Base-by-base conservation (phyloP, 768 basidiomycete genomes). In the Pleurotus sapidus region DNA sequence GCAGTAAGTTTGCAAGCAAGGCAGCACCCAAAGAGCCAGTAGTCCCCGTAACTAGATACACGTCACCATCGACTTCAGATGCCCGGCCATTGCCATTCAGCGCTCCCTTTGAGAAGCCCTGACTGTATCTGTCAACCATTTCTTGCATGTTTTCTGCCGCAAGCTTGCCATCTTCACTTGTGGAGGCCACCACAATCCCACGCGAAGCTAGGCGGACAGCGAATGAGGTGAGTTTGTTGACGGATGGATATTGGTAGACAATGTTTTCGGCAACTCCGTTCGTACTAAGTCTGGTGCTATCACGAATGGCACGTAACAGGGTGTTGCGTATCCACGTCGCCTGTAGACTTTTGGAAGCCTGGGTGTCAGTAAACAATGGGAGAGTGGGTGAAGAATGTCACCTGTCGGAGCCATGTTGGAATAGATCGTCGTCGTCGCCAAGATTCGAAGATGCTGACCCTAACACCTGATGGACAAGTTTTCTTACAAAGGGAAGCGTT, bases 401-500 rank as follows among this genome's bases (percentile, higher is more conserved):
- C 71, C 72, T 73, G 59, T 75, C 74, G 57, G 72, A 70, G 3
- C 76, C 74, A 48, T 69, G 60, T 37, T 66, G 64, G 59, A 75
- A 76, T 23, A 78, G 37, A 54, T 75, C 73, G n/a, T 65, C 69
- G 4, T 61, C 50, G 54, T 77, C 75, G 12, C 18, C 55, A 0
- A 45, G 40, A 5, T 56, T 50, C 11, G 30, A 34, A 34, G 8
- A 11, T 34, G 30, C 8, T 4, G 49, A 40, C 9, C 49, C 59
- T 61, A 77, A 38, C 11, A 76, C 67, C 3, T 60, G 66, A 27
- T 57, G 27, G 12, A 77, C 74, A 15, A 72, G 63, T 9, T 59
- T 57, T 18, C 71, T 65, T 23, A 77, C 68, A 57, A 73, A 78
- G 1, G 60, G 63, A 3, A 67, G 25, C 8, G 66, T 62, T 24